These are phyloP conservation scores for Apophysomyces sp. DNA, from an alignment of 371 early-diverging fungal genomes.

Conservation along the genomic window DNA sequence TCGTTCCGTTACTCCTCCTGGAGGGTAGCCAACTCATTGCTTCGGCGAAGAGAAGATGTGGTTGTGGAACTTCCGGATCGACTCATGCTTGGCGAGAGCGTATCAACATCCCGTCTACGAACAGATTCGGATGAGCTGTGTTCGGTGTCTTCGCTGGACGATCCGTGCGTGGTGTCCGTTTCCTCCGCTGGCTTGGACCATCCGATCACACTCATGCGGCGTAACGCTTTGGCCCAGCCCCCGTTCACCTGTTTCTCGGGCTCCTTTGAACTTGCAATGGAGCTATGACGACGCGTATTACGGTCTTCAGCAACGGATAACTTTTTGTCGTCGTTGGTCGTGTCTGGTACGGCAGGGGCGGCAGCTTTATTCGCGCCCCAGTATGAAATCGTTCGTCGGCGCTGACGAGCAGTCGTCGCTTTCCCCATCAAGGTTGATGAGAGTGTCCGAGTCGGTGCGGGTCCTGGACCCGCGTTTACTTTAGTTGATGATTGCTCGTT, in stretches of 20 bases:
- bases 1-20: conserved; percentile 30
- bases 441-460: conserved; percentile 32
- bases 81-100: conserved; percentile 26
- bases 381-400: conserved; percentile 51
- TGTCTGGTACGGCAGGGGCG: conserved; percentile 7
- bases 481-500: conserved; percentile 8
- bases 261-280: conserved; percentile 12
- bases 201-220: conserved; percentile 47
- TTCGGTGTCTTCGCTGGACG: conserved; percentile 17
- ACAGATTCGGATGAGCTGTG: neutral
- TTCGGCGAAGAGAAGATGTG: conserved; percentile 32
- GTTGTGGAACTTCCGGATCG: conserved; percentile 26
- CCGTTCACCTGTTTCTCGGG: conserved; percentile 15
- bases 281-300: conserved; percentile 18
- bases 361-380: conserved; percentile 32
- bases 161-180: conserved; percentile 2
- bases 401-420: conserved; percentile 18
- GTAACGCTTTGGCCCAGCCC: conserved; percentile 48
- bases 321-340: conserved; percentile 5
- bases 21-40: conserved; percentile 44
- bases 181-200: conserved; percentile 27
- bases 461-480: conserved; percentile 11
- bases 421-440: conserved; percentile 27
- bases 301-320: neutral
- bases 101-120: conserved; percentile 12